Percentiles rank a stretch among this genome's conserved stretches.
Evolutionary conservation across 331 rosid genomes (phyloP).

Genomic region (Ulmus americana): DNA sequence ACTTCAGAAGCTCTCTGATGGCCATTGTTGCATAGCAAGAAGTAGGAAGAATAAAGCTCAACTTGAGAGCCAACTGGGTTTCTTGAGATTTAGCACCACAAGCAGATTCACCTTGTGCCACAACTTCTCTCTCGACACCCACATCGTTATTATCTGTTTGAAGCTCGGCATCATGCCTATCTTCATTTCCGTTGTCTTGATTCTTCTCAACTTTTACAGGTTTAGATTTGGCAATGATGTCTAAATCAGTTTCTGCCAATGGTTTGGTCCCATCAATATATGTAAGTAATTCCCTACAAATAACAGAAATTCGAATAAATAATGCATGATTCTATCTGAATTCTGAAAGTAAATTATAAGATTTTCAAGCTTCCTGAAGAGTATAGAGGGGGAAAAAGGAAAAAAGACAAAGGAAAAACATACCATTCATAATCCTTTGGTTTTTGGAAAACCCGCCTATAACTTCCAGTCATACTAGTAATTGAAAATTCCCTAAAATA

Average conservation of each 20-base stretch:
- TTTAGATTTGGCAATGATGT: conserved; percentile 44
- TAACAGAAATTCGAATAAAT: conserved; percentile 16
- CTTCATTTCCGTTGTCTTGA: conserved; percentile 29
- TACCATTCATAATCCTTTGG: conserved; percentile 80
- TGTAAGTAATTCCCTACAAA: conserved; percentile 65
- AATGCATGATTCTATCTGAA: neutral
- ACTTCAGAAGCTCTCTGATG: conserved; percentile 90
- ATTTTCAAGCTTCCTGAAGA: neutral
- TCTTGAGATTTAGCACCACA: conserved; percentile 38
- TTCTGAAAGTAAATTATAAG: neutral
- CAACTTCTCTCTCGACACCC: conserved; percentile 23
- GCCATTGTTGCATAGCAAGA: conserved; percentile 98
- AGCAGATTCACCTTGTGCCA: conserved; percentile 28
- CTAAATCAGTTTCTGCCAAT: conserved; percentile 78
- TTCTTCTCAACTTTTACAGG: conserved; percentile 28
- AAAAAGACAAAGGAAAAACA: neutral
- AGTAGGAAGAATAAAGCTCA: conserved; percentile 80
- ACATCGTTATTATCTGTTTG: conserved; percentile 27
- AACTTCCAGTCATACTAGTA: conserved; percentile 77
- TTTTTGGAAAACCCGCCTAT: conserved; percentile 76
- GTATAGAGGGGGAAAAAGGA: neutral
- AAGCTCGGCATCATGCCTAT: conserved; percentile 22
- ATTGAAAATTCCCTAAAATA: conserved; percentile 84
- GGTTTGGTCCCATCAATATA: conserved; percentile 58
- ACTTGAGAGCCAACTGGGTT: conserved; percentile 67